Base-by-base conservation (phyloP, 2,329 filamentous ascomycete genomes). In the Coniochaeta hoffmannii region DNA sequence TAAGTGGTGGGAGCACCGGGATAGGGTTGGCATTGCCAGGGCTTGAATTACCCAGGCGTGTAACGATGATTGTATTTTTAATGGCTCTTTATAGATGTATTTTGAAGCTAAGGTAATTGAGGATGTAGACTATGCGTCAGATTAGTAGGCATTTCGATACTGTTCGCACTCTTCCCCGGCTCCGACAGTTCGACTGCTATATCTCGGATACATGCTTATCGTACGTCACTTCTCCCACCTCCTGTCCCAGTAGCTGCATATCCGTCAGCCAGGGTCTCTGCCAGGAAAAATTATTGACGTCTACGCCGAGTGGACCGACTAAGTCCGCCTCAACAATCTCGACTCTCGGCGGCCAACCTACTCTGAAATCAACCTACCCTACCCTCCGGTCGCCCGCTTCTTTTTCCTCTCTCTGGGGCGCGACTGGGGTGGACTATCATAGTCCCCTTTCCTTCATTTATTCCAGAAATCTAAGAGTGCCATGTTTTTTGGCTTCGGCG, bases 1-100 rank as follows among this genome's bases (percentile, higher is more conserved):
- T 26, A 71, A 68, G 64, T 86, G 81, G 80, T 78, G 78, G 74
- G 80, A 85, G 62, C 73, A 79, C 60, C 59, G 58, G 7, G 53
- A 63, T 31, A 57, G 62, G 31, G 31, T 51, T 19, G 49, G 49
- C 26, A 51, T 51, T 22, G 49, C 19, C 4, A 31, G 49, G 19
- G 28, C 28, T 31, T 51, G 49, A 51, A 28, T 12, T 46, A 22
- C 19, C 7, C 11, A 22, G 36, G 6, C n/a, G 36, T 41, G 17
- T 41, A 41, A n/a, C 11, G n/a, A 15, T 26, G 12, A 46, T n/a
- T 28, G 41, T 46, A 46, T 26, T 19, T 26, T 12, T 46, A 46
- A 15, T 11, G 11, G 9, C 3, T 36, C 7, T 9, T 36, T 4
- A n/a, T 36, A 36, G 34, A 36, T n/a, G 17, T 36, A 4, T 14